Conservation (phyloP, 2,329 filamentous ascomycete genomes). For the Ophiostoma populinum region DNA sequence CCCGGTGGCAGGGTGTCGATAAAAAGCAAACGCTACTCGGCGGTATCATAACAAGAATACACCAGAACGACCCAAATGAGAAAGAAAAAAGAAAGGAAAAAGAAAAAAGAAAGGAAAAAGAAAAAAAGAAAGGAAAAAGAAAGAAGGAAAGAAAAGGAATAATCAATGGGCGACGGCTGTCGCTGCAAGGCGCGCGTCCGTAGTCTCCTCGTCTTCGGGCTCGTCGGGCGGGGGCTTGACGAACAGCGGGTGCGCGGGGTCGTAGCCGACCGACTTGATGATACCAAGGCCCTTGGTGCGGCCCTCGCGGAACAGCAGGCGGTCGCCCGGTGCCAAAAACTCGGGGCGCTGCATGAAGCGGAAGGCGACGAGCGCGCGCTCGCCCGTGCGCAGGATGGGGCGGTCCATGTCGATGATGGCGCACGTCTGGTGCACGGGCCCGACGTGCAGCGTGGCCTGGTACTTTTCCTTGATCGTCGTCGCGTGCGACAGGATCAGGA, state of each 20-base stretch:
- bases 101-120: neutral
- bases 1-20: too few relatives aligned
- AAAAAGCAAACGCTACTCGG: too few relatives aligned
- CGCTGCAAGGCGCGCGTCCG: neutral
- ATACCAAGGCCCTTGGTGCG: conserved; percentile 91
- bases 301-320: conserved; percentile 84
- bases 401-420: conserved; percentile 95
- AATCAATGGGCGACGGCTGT: too few relatives aligned
- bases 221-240: conserved; percentile 1
- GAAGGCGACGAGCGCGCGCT: conserved; percentile 87
- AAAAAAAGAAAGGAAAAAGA: neutral
- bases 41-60: too few relatives aligned
- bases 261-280: conserved; percentile 81
- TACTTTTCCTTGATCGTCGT: conserved; percentile 96
- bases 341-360: conserved; percentile 88
- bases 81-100: too few relatives aligned
- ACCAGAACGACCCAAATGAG: too few relatives aligned
- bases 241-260: conserved; percentile 35
- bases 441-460: conserved; percentile 95
- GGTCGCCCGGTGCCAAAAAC: conserved; percentile 74
- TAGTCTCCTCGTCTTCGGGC: neutral
- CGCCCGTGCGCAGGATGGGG: conserved; percentile 86
- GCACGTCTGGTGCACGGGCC: conserved; percentile 87
- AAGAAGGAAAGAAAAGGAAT: too few relatives aligned
- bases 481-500: conserved; percentile 85